Percentiles rank a stretch among this genome's conserved stretches.
These are phyloP conservation scores for Conringia planisiliqua DNA, from an alignment of 345 rosid species.

Conservation along the genomic window DNA sequence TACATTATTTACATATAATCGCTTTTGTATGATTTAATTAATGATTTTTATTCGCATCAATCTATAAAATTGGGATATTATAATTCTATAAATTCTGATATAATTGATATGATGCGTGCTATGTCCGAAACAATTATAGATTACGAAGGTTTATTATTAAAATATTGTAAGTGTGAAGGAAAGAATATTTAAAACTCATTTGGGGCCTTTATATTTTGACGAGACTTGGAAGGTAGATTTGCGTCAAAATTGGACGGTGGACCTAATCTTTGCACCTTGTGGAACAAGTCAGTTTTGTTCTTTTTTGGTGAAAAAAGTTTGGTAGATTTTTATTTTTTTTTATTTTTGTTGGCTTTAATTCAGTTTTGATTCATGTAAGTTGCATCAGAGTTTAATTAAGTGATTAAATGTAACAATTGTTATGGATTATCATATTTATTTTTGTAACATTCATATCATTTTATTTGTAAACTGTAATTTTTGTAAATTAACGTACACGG, in stretches of 20 bases:
- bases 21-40: background rate
- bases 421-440: background rate
- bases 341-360: background rate
- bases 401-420: background rate
- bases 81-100: background rate
- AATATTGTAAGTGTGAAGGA: slow-evolving; percentile 1
- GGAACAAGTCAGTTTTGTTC: slow-evolving; percentile 21
- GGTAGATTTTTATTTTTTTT: background rate
- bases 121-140: background rate
- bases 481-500: background rate
- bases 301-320: background rate
- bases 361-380: background rate
- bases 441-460: background rate
- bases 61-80: background rate
- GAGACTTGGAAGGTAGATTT: slow-evolving; percentile 22
- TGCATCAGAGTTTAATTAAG: background rate
- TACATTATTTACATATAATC: background rate
- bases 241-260: slow-evolving; percentile 31
- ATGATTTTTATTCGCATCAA: background rate
- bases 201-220: background rate
- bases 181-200: slow-evolving; percentile 7
- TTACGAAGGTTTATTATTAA: background rate
- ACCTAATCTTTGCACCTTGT: slow-evolving; percentile 23
- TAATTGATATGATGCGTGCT: background rate
- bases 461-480: background rate